Conservation (phyloP, 306 rosid genomes). For the Medicago lupulina region DNA sequence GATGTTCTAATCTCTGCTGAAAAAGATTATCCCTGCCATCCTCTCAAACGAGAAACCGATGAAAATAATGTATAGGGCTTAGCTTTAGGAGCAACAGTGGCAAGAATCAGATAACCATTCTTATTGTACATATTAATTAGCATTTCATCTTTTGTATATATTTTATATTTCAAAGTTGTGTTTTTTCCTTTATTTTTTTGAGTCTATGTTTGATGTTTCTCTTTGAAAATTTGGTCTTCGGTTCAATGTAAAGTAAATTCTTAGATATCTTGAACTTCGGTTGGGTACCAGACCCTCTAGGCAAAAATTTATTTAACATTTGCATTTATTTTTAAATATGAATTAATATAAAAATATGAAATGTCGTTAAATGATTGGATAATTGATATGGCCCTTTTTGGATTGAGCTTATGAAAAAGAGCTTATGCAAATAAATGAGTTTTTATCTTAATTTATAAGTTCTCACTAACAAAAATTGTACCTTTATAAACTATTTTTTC, state of each 20-base stretch:
- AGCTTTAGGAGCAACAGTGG: slow-evolving; percentile 22
- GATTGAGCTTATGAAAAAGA: too few relatives aligned
- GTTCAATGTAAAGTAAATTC: not conserved
- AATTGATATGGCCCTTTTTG: too few relatives aligned
- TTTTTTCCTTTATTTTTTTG: not conserved
- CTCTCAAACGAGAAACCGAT: slow-evolving; percentile 15
- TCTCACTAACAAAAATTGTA: too few relatives aligned
- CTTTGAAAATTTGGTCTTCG: slow-evolving; percentile 7
- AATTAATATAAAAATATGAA: too few relatives aligned
- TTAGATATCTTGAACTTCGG: too few relatives aligned
- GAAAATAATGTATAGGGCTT: slow-evolving; percentile 6
- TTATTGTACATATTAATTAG: slow-evolving; percentile 40
- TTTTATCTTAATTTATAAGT: too few relatives aligned
- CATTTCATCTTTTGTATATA: slow-evolving; percentile 36
- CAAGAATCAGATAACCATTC: slow-evolving; percentile 10
- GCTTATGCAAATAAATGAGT: too few relatives aligned
- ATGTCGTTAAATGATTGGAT: too few relatives aligned
- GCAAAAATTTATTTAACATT: too few relatives aligned
- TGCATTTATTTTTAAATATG: too few relatives aligned
- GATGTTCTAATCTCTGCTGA: slow-evolving; percentile 2
- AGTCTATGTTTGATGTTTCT: slow-evolving; percentile 21
- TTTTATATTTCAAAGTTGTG: not conserved
- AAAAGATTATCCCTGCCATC: slow-evolving; percentile 21
- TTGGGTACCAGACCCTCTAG: too few relatives aligned
- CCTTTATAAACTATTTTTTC: too few relatives aligned